Evolutionary conservation across 345 rosid species (phyloP), one percentile per base, ranked within the genome.

Genomic region (Cardiospermum halicacabum): DNA sequence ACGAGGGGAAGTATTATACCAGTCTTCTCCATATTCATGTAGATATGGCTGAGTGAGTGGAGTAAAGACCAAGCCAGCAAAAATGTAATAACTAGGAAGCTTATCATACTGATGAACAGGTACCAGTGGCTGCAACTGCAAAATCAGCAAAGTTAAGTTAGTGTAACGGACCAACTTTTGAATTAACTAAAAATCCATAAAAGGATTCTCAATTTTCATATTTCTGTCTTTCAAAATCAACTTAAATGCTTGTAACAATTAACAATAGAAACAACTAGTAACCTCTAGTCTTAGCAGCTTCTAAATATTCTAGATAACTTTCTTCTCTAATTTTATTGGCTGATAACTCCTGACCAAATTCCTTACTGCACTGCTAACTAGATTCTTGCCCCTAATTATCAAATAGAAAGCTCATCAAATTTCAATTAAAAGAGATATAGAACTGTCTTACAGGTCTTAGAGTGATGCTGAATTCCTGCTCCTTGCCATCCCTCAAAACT

Each of bases 11-110:
- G 80, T 74, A 75, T 92, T 85, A 66, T 87, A 92, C 96, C 96
- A 92, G 72, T 92, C 98, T 60, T 92, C 98, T 67, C 96, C 96
- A 74, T 85, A 82, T 63, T 87, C 96, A 11, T 89, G 96, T 72
- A 92, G 96, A 72, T 81, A 89, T 13, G 96, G 96, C 72, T 89
- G 98, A 64, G 86, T 80, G 60, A 87, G 91, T 31, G 98, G 96
- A 64, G 86, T 66, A 72, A 89, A 89, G 55, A 86, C 92, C 64
- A 92, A 76, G 39, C 96, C 98, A n/a, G 96, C 96, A 74, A 87
- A 92, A n/a, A 92, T 89, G 74, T 83, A 92, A 74, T 85, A 92
- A 74, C 96, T 87, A 13, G 96, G 96, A 69, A 84, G 88, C 78
- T 79, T 76, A 65, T 89, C 96, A 56, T 84, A 89, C 50, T 92